Percentiles rank a stretch among this genome's conserved stretches.
These are phyloP conservation scores for Amanita pseudoporphyria DNA, from an alignment of 768 basidiomycete species.

Conservation along the genomic window DNA sequence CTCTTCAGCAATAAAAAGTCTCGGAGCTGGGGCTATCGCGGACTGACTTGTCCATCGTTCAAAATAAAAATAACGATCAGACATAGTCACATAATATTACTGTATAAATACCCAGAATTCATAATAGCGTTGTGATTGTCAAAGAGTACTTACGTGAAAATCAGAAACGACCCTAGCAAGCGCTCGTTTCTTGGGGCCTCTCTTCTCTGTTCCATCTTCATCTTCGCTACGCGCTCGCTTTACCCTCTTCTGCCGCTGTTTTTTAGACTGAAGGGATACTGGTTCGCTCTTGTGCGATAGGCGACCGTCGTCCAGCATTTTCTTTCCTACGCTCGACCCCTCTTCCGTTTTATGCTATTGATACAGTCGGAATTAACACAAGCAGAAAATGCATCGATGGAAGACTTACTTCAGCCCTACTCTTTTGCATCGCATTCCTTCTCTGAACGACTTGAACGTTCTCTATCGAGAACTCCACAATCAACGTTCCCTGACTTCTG, in stretches of 20 bases:
- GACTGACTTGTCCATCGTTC: too few species aligned
- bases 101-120: too few species aligned
- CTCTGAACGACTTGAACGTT: constrained; percentile 85
- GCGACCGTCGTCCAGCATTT: not conserved
- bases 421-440: constrained; percentile 44
- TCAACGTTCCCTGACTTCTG: constrained; percentile 42
- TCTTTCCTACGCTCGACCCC: not conserved
- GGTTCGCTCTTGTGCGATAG: not conserved
- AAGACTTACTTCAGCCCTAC: constrained; percentile 19
- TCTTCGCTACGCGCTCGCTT: not conserved
- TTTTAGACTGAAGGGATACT: not conserved
- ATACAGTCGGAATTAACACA: not conserved
- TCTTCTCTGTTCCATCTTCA: not conserved
- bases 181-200: not conserved
- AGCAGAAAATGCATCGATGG: not conserved
- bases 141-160: too few species aligned
- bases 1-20: too few species aligned
- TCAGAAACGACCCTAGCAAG: too few species aligned
- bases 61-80: too few species aligned
- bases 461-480: constrained; percentile 96
- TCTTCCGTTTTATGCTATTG: not conserved
- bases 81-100: too few species aligned
- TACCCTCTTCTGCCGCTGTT: not conserved
- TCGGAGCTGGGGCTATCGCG: too few species aligned
- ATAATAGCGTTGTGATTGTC: too few species aligned